Evolutionary conservation across 495 filamentous ascomycete species (phyloP).

Genomic region (Clohesyomyces aquaticus): DNA sequence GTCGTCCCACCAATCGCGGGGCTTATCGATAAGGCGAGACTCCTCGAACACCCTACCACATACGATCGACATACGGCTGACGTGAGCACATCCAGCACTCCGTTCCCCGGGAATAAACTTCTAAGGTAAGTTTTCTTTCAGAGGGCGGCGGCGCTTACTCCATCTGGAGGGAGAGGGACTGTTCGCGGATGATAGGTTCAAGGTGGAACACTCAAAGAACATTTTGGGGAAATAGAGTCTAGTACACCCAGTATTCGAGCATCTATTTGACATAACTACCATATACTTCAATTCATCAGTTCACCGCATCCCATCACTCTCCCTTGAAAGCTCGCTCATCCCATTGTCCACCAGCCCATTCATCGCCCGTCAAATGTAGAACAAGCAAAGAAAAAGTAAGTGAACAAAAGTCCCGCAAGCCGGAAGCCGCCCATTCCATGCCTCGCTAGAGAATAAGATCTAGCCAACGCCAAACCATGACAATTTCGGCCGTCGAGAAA

Average conservation of each 20-base stretch:
- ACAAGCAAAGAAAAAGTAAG: background rate
- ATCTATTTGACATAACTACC: background rate
- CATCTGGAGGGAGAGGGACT: too few species aligned
- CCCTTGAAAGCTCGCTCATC: background rate
- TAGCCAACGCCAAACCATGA: constrained; percentile 8
- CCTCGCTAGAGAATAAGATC: background rate
- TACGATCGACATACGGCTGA: constrained; percentile 11
- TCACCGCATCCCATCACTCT: background rate
- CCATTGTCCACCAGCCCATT: background rate
- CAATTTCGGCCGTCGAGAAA: background rate
- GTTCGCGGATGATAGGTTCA: background rate
- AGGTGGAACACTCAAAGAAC: background rate
- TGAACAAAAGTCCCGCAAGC: background rate
- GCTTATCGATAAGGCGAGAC: constrained; percentile 5
- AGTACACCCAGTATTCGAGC: background rate
- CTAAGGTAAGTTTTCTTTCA: too few species aligned
- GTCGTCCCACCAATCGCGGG: constrained; percentile 2
- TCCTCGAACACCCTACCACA: background rate
- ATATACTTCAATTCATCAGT: background rate
- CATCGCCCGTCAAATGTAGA: background rate
- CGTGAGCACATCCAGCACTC: background rate
- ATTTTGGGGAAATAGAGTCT: background rate
- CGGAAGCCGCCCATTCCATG: background rate
- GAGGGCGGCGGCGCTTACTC: too few species aligned
- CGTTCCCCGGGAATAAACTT: too few species aligned